phyloP scores from a whole-genome alignment of 805 yeast species.

The Cyberlindnera americana region DNA sequence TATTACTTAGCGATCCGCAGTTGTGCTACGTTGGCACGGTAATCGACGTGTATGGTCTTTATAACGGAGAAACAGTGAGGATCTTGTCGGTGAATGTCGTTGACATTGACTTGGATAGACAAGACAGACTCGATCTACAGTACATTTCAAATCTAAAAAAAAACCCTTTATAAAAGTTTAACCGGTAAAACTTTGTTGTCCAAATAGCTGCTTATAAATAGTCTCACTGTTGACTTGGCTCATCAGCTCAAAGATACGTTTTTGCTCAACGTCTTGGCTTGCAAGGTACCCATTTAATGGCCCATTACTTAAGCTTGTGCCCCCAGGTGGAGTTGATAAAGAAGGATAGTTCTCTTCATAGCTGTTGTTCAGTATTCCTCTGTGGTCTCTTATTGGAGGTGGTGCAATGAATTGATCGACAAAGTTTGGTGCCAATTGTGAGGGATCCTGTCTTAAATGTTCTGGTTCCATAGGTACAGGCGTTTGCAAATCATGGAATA shows the following conservation, averaged over 20 bases:
- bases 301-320: not conserved
- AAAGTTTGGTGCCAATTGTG: not conserved
- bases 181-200: constrained; percentile 22
- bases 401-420: not conserved
- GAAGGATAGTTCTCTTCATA: constrained; percentile 22
- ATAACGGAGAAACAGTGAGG: constrained; percentile 14
- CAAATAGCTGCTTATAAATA: constrained; percentile 66
- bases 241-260: constrained; percentile 54
- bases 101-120: constrained; percentile 5
- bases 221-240: constrained; percentile 55
- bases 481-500: constrained; percentile 14
- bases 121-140: constrained; percentile 6
- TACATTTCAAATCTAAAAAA: constrained; percentile 8
- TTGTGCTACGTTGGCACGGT: constrained; percentile 21
- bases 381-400: constrained; percentile 9
- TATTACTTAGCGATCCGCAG: constrained; percentile 13
- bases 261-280: constrained; percentile 42
- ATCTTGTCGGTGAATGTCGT: constrained; percentile 13
- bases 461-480: constrained; percentile 15
- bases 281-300: constrained; percentile 2
- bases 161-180: constrained; percentile 8
- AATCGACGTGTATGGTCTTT: constrained; percentile 18
- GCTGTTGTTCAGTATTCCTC: constrained; percentile 1
- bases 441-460: not conserved
- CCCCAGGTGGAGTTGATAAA: constrained; percentile 23